Conservation (phyloP, 192 early-diverging fungal genomes). For the Backusella parvicylindrica region DNA sequence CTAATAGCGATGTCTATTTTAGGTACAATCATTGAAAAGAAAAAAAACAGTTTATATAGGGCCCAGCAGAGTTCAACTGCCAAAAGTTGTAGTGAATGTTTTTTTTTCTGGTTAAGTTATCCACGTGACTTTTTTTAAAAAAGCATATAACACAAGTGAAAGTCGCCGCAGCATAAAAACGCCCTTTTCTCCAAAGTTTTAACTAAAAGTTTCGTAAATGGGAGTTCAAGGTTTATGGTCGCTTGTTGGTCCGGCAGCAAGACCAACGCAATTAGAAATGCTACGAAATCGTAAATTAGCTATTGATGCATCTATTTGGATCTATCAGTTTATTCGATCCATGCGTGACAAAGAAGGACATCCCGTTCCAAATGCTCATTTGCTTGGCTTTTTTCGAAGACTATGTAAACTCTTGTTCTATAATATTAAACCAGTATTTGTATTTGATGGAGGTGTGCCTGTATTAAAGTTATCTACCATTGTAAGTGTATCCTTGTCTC, state of each 20-base stretch:
- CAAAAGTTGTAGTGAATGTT: too few relatives aligned
- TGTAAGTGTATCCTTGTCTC: constrained; percentile 36
- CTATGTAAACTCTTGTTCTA: constrained; percentile 92
- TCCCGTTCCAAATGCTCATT: constrained; percentile 75
- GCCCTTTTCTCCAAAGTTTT: not conserved
- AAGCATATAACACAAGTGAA: not conserved
- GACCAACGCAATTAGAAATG: constrained; percentile 77
- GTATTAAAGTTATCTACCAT: constrained; percentile 77
- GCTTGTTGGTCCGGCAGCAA: constrained; percentile 73
- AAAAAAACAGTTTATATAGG: too few relatives aligned
- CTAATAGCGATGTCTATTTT: too few relatives aligned
- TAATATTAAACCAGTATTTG: constrained; percentile 91
- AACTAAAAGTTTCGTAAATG: constrained; percentile 46
- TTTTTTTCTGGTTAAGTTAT: too few relatives aligned
- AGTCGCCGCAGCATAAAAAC: not conserved
- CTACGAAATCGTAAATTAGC: constrained; percentile 75
- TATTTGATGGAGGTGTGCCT: constrained; percentile 94
- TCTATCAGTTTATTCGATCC: constrained; percentile 94
- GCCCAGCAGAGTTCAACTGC: too few relatives aligned
- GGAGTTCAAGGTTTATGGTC: constrained; percentile 95
- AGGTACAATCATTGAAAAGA: too few relatives aligned
- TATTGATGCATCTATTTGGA: constrained; percentile 96
- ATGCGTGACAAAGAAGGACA: constrained; percentile 90
- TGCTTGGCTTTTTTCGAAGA: constrained; percentile 90
- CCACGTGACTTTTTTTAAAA: not conserved